Base-by-base conservation (phyloP, 345 rosid species). In the Eucalyptus regnans region DNA sequence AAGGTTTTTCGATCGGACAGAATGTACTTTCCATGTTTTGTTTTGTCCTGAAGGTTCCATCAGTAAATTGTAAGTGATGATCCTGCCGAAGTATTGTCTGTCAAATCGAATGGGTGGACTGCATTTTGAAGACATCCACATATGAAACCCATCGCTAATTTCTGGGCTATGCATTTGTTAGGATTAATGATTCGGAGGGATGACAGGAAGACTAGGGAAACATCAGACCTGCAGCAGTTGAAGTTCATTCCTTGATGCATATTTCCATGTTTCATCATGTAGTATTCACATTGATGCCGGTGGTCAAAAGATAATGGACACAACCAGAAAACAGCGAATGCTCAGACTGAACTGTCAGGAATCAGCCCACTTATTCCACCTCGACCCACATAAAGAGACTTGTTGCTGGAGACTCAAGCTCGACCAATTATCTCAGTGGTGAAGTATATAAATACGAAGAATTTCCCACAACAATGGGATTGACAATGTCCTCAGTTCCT, bases 371-470 rank as follows among this genome's bases (percentile, higher is more conserved):
- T 37, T 37, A 4, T 37, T 37, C 41, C 41, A 37, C 41, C 41
- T 37, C 41, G 41, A 37, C 41, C 41, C 88, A 87, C 95, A 23
- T 92, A 60, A 93, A 93, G 94, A 95, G 91, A 89, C 98, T 95
- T 50, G 52, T 50, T 60, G 89, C 88, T 50, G 86, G 88, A 49
- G 94, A 94, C 50, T 89, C 97, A 25, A 91, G 92, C 54, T 16
- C 89, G 87, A 81, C 93, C 89, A 99, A 96, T 90, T 87, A 37
- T 37, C 41, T 37, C 41, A 37, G 41, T 37, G 41, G 41, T 37
- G 41, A 37, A 37, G 41, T 37, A 87, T 96, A 94, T 93, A 95
- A 93, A 89, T 93, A 94, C 58, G 93, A 91, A 89, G 95, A 87
- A 80, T 87, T 92, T 84, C 89, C 94, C 22, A 92, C 87, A 68